Evolutionary conservation across 2,329 filamentous ascomycete genomes (phyloP).

Genomic region (Beauveria pseudobassiana): DNA sequence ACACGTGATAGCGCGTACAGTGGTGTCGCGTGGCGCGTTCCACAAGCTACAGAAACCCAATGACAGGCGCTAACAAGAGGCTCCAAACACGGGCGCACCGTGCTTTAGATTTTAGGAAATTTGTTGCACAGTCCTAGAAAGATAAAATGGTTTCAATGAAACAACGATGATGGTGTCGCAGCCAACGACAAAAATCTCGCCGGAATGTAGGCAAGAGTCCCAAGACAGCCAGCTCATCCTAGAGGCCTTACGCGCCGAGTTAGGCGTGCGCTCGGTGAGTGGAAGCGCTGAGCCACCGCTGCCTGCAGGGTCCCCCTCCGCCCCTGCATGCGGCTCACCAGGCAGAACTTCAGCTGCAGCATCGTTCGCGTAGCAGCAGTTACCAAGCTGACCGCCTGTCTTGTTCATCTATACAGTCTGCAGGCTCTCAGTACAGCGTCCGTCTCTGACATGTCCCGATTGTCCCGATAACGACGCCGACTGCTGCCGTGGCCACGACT

Average conservation of each 20-base stretch:
- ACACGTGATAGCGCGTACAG: slow-evolving; percentile 7
- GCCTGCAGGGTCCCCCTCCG: neutral
- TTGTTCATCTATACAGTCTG: neutral
- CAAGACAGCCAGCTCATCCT: slow-evolving; percentile 39
- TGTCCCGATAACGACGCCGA: neutral
- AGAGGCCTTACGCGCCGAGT: slow-evolving; percentile 29
- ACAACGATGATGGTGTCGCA: neutral
- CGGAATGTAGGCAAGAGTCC: slow-evolving; percentile 19
- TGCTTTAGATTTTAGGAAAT: neutral
- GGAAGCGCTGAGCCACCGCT: slow-evolving; percentile 4
- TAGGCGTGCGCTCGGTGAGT: slow-evolving; percentile 34
- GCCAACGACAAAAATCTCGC: neutral
- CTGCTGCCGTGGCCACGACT: neutral
- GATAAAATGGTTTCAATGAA: neutral
- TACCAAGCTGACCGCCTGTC: neutral
- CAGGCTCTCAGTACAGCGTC: neutral
- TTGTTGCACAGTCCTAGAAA: neutral
- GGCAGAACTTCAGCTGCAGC: slow-evolving; percentile 8
- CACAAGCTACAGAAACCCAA: neutral
- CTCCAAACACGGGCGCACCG: neutral
- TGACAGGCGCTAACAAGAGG: neutral
- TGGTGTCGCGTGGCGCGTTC: slow-evolving; percentile 9
- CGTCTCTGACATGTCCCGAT: neutral
- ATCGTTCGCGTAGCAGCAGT: neutral
- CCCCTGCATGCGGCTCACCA: neutral